Base-by-base conservation (phyloP, 73 alveolate species). In the Tetrahymena thermophila region DNA sequence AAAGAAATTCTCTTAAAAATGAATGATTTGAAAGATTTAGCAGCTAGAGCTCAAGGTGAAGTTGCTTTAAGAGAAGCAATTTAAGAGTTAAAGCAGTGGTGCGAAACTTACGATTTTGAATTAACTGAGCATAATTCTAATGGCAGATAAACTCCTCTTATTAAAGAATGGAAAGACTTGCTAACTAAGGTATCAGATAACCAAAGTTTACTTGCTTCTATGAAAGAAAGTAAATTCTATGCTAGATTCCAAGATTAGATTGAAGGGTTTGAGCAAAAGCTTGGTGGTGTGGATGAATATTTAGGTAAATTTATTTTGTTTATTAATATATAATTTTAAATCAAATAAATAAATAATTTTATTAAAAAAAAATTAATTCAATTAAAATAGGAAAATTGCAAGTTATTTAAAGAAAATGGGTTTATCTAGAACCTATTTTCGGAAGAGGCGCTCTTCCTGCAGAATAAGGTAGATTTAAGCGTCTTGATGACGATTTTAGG, bases 101-200 rank as follows among this genome's bases (percentile, higher is more conserved):
- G 97, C 85, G 98, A 97, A 19, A 97, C 96, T 83, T 97, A 98
- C 13, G 99, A 96, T 95, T 98, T 98, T 85, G 98, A 97, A 93
- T 96, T 98, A 94, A 95, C 98, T 25, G 99, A 98, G 93, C 98
- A 97, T 93, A 96, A 96, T 84, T 96, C 98, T 85, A 99, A 98
- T 85, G 99, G 98, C 57, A 97, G 99, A 95, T 97, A 97, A 37
- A 99, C 99, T 25, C 99, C 99, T 0, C 96, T 99, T 93, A 99
- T 99, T 94, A 99, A 99, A 97, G 99, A 99, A 85, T 99, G 99
- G 99, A 99, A 99, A 97, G 99, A 99, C 93, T 97, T 99, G 94
- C 98, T 99, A 99, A 99, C 99, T 34, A 98, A 98, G 93, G 99
- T 99, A 40, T 98, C 99, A 94, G 99, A 99, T 94, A 99, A 99